These are phyloP conservation scores for Diospyros lotus DNA, from an alignment of 148 eudicot species.

Conservation along the genomic window DNA sequence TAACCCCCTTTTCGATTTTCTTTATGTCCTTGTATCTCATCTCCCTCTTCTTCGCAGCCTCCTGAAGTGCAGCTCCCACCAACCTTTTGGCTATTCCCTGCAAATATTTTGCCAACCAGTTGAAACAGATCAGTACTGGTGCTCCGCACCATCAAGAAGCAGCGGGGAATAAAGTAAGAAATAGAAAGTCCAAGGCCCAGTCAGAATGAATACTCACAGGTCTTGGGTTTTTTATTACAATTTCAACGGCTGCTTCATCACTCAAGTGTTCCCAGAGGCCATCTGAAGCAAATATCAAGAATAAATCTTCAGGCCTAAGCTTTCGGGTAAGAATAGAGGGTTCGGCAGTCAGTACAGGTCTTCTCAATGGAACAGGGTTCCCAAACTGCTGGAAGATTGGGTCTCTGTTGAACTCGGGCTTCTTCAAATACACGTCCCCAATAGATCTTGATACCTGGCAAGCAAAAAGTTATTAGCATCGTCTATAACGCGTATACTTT, in stretches of 20 bases:
- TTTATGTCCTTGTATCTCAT: slow-evolving; percentile 41
- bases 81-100: slow-evolving; percentile 56
- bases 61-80: slow-evolving; percentile 40
- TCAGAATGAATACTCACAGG: slow-evolving; percentile 29
- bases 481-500: neutral
- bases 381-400: slow-evolving; percentile 37
- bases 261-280: slow-evolving; percentile 61
- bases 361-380: slow-evolving; percentile 33
- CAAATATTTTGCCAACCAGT: slow-evolving; percentile 9
- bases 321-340: slow-evolving; percentile 42
- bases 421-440: slow-evolving; percentile 56
- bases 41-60: slow-evolving; percentile 45
- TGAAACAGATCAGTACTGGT: neutral
- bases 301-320: slow-evolving; percentile 38
- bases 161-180: neutral
- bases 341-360: slow-evolving; percentile 43
- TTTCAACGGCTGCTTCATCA: slow-evolving; percentile 44
- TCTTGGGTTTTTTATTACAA: slow-evolving; percentile 45
- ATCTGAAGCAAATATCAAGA: slow-evolving; percentile 54
- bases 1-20: slow-evolving; percentile 46
- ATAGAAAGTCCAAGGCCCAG: neutral
- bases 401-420: slow-evolving; percentile 44
- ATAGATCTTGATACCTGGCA: slow-evolving; percentile 58
- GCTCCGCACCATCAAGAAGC: neutral
- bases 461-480: slow-evolving; percentile 6